phyloP scores from a whole-genome alignment of 108 stramenopile genomes.

The Schizochytrium sp. region DNA sequence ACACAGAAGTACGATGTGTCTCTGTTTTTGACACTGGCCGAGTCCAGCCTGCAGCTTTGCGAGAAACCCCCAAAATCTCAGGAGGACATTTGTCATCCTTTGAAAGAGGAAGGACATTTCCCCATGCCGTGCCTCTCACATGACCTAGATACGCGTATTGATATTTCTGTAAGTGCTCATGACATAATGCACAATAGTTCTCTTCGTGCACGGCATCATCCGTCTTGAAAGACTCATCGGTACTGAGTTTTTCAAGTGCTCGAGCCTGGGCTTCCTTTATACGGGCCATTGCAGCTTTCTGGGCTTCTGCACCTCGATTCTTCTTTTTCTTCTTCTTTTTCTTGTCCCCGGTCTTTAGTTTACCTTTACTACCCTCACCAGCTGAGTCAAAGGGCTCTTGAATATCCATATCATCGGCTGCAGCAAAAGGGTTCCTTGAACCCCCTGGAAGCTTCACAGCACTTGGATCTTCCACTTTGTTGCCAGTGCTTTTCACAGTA shows the following conservation, averaged over 20 bases:
- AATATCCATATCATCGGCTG: no score
- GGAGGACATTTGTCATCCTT: neutral
- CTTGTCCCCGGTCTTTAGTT: neutral
- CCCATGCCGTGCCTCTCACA: conserved; percentile 5
- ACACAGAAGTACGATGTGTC: neutral
- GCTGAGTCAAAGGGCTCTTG: no score
- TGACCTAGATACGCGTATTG: conserved; percentile 45
- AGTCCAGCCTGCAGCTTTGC: conserved; percentile 47
- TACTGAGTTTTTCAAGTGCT: neutral
- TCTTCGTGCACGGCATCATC: conserved; percentile 37
- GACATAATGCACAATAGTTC: conserved; percentile 51
- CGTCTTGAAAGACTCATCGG: neutral
- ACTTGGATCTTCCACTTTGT: no score
- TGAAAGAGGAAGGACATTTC: neutral
- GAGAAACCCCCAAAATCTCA: neutral
- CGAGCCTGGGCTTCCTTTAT: conserved; percentile 44
- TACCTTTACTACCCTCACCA: no score
- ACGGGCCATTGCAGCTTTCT: conserved; percentile 20
- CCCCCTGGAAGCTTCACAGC: no score
- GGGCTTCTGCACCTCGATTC: neutral
- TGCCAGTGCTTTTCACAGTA: no score
- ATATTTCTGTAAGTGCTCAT: neutral
- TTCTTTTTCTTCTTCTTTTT: conserved; percentile 46
- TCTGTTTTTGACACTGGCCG: neutral
- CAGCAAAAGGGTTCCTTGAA: no score